A percentile compares a stretch with the other conserved stretches of the same genome.
These are phyloP conservation scores for Aspergillus campestris DNA, from an alignment of 495 filamentous ascomycete genomes.

Conservation along the genomic window DNA sequence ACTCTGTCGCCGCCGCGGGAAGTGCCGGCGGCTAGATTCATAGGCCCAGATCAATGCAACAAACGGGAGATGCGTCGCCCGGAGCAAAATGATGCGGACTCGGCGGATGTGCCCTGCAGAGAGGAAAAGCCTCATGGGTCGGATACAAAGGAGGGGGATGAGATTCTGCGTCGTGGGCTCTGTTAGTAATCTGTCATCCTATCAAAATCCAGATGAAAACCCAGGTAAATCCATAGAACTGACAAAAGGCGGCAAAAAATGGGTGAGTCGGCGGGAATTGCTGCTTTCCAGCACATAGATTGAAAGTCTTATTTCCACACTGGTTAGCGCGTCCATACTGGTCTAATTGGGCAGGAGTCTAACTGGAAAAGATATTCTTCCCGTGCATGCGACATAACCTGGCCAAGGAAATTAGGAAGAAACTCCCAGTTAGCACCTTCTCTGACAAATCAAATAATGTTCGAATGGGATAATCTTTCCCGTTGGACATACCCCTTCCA, in stretches of 20 bases:
- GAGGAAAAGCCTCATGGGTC: constrained; percentile 71
- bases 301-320: constrained; percentile 29
- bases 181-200: constrained; percentile 6
- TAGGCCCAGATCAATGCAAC: constrained; percentile 54
- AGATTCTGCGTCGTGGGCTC: constrained; percentile 60
- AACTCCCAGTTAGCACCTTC: constrained; percentile 1
- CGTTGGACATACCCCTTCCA: constrained; percentile 65
- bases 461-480: background rate
- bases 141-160: constrained; percentile 71
- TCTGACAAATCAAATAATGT: no score
- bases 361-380: constrained; percentile 86
- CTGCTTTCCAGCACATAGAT: constrained; percentile 74
- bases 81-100: constrained; percentile 69
- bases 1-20: constrained; percentile 17
- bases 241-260: constrained; percentile 63
- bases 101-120: constrained; percentile 62
- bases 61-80: constrained; percentile 58
- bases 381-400: constrained; percentile 53
- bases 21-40: constrained; percentile 36
- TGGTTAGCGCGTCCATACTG: constrained; percentile 7
- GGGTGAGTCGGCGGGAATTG: constrained; percentile 66
- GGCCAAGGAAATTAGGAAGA: constrained; percentile 6
- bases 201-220: constrained; percentile 1
- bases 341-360: constrained; percentile 7
- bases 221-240: constrained; percentile 15